Evolutionary conservation across 495 filamentous ascomycete genomes (phyloP).

Genomic region (Poronia punctata): DNA sequence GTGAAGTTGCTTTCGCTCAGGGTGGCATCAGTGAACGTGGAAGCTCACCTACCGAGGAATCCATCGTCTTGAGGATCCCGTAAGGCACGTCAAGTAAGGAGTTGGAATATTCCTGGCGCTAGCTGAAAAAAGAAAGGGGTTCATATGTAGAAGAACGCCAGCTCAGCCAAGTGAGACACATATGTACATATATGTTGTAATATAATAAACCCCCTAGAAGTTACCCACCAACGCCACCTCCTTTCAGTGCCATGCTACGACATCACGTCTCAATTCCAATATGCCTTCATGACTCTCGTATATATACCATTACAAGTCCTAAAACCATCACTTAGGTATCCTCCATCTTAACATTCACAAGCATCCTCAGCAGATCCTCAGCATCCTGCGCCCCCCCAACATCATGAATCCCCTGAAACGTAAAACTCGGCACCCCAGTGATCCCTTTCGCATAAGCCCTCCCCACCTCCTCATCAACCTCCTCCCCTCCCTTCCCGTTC

Average conservation of each 20-base stretch:
- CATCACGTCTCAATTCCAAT: no score
- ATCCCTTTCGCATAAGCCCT: conserved; percentile 44
- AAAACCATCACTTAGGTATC: background rate
- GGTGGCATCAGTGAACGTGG: conserved; percentile 5
- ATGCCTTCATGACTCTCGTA: no score
- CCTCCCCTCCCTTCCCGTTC: conserved; percentile 53
- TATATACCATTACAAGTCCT: no score
- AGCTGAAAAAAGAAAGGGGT: no score
- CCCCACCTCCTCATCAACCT: conserved; percentile 63
- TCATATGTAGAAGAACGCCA: no score
- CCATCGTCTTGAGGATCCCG: conserved; percentile 4
- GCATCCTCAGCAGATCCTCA: conserved; percentile 44
- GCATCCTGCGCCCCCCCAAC: conserved; percentile 59
- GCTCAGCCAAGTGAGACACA: no score
- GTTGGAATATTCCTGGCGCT: background rate
- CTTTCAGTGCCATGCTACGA: no score
- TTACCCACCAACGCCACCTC: no score
- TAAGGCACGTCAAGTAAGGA: background rate
- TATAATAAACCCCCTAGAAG: no score
- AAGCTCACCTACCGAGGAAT: background rate
- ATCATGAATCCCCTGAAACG: conserved; percentile 53
- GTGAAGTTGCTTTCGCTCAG: conserved; percentile 7
- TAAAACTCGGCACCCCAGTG: conserved; percentile 66
- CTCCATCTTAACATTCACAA: conserved; percentile 39
- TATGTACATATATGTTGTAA: no score